phyloP scores from a whole-genome alignment of 2,329 filamentous ascomycete genomes.

The Diaporthe sp. region DNA sequence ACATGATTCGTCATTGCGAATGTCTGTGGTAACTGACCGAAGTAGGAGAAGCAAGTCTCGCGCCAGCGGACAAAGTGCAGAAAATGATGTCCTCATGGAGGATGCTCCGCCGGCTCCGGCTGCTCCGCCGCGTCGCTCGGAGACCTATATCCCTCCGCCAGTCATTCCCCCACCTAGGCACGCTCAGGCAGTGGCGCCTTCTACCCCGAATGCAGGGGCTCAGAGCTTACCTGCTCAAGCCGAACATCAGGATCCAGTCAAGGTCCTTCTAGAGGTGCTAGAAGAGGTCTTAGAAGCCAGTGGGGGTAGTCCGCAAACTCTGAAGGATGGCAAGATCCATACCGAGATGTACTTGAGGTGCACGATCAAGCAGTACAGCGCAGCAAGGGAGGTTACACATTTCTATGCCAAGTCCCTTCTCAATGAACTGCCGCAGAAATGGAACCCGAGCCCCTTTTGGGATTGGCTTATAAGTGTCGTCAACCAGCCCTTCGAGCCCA shows the following conservation, averaged over 20 bases:
- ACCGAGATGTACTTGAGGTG: constrained; percentile 53
- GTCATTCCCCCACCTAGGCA: neutral
- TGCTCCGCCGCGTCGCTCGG: constrained; percentile 41
- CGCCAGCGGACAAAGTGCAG: constrained; percentile 42
- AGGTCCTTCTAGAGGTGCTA: constrained; percentile 41
- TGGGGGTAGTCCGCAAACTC: constrained; percentile 45
- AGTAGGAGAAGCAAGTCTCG: constrained; percentile 42
- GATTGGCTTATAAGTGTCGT: constrained; percentile 50
- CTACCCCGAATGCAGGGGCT: neutral
- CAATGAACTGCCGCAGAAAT: constrained; percentile 50
- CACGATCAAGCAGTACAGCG: constrained; percentile 53
- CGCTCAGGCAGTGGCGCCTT: neutral
- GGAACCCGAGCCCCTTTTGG: constrained; percentile 49
- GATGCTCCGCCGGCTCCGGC: constrained; percentile 39
- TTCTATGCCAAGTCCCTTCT: constrained; percentile 60
- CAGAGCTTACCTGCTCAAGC: constrained; percentile 18
- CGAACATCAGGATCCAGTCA: constrained; percentile 35
- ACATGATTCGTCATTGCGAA: constrained; percentile 35
- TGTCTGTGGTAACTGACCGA: constrained; percentile 34
- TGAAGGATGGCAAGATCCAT: constrained; percentile 48
- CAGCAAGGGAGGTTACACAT: constrained; percentile 55
- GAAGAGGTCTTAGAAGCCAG: constrained; percentile 46
- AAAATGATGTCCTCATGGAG: constrained; percentile 45
- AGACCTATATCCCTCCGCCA: constrained; percentile 34
- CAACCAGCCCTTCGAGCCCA: constrained; percentile 45